Base-by-base conservation (phyloP, 192 early-diverging fungal genomes). In the Gamsiella multidivaricata region DNA sequence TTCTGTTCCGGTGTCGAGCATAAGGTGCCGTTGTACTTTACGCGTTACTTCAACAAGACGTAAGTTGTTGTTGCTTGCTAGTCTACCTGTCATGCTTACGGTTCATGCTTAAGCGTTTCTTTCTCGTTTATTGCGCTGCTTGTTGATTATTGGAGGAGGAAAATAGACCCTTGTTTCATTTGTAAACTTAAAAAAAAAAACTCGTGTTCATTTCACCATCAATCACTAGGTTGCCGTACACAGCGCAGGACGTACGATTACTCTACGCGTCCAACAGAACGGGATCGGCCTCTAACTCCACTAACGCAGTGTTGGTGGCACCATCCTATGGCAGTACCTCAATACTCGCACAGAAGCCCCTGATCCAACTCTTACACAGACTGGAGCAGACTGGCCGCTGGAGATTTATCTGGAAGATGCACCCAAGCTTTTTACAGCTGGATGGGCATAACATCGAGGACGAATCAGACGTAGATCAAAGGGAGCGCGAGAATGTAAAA, bases 401-500 rank as follows among this genome's bases (percentile, higher is more conserved):
- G 65, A 74, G 58, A 39, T 81, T 81, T 54, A 54, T 81, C n/a
- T 81, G 79, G 79, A 81, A 81, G 50, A 64, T 81, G 55, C 79
- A 81, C 41, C 71, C 79, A 17, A 67, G 58, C 10, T 72, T 67
- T 17, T 41, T 74, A 18, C 70, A 74, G 5, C 60, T 64, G n/a
- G 52, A 69, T 9, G 62, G 63, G 18, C 75, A 81, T 45, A 54
- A 75, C n/a, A 37, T 23, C 3, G 28, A 42, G n/a, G 63, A 69
- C 25, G 3, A 51, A 8, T 53, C 74, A 9, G 65, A 67, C 1
- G 26, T n/a, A 5, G 71, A 81, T 26, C 64, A 72, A 15, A 39
- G 22, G 3, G 79, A 81, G 54, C 50, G 61, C 14, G 70, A 67
- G 22, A 81, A 75, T 26, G 65, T 81, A 23, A 60, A 69, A 32